These are phyloP conservation scores for Priceomyces haplophilus DNA, from an alignment of 805 yeast genomes.

Conservation along the genomic window DNA sequence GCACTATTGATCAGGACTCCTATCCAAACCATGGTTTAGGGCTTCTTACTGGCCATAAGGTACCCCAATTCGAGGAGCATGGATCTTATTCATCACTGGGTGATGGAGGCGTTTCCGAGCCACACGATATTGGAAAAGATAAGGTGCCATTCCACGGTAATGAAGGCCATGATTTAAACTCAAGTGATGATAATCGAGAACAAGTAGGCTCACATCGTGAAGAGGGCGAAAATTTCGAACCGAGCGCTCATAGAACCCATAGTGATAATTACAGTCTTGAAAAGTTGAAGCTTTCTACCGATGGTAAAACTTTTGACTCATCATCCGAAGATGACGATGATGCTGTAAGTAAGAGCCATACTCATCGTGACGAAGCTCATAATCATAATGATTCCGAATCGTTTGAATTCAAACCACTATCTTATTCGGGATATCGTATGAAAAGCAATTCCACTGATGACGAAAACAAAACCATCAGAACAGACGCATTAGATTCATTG, in stretches of 20 bases:
- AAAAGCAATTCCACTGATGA: neutral
- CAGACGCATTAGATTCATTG: conserved; percentile 36
- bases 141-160: too few species aligned
- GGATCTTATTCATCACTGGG: too few species aligned
- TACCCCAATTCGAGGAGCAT: too few species aligned
- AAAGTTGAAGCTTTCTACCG: conserved; percentile 19
- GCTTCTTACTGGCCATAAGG: too few species aligned
- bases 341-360: neutral
- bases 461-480: conserved; percentile 4
- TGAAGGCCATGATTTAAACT: too few species aligned
- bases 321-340: conserved; percentile 7
- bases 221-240: too few species aligned
- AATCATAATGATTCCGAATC: neutral
- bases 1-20: too few species aligned
- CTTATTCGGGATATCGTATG: neutral
- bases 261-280: neutral
- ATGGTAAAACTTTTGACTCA: conserved; percentile 9
- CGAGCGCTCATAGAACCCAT: neutral
- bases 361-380: neutral
- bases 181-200: too few species aligned
- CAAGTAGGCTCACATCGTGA: too few species aligned
- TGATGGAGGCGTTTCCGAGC: too few species aligned
- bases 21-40: too few species aligned
- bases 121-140: too few species aligned
- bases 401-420: neutral